phyloP scores from a whole-genome alignment of 192 early-diverging fungal species.

The Entophlyctis luteolus region DNA sequence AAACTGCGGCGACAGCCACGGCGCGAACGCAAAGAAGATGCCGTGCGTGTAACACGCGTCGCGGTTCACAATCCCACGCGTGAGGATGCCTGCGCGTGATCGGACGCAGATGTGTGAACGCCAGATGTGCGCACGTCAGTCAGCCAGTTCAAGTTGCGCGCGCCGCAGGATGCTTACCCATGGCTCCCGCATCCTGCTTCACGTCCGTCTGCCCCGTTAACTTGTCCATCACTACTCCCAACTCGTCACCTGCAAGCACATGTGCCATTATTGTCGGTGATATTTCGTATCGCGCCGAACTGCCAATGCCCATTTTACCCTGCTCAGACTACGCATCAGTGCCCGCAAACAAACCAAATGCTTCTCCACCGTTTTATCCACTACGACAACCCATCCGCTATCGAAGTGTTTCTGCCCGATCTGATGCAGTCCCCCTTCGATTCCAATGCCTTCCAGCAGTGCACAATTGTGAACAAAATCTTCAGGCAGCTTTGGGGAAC shows the following conservation, averaged over 20 bases:
- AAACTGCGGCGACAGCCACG: constrained; percentile 22
- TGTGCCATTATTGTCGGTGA: constrained; percentile 30
- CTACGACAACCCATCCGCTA: constrained; percentile 31
- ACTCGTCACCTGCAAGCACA: constrained; percentile 24
- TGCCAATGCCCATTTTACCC: constrained; percentile 29
- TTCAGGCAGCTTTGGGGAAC: background rate
- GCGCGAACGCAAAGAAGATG: constrained; percentile 30
- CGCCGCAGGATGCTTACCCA: constrained; percentile 24
- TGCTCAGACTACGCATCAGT: background rate
- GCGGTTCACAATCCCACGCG: constrained; percentile 26
- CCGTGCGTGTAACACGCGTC: constrained; percentile 31
- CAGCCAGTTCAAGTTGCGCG: background rate
- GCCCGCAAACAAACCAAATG: background rate
- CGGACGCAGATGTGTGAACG: background rate
- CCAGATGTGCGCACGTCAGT: background rate
- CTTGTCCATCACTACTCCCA: constrained; percentile 33
- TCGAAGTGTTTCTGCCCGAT: constrained; percentile 30
- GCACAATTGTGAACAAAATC: background rate
- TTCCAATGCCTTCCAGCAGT: constrained; percentile 21
- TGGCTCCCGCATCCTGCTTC: constrained; percentile 23
- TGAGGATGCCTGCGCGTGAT: constrained; percentile 20
- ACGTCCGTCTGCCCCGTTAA: constrained; percentile 27
- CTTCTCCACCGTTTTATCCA: constrained; percentile 12
- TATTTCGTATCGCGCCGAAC: constrained; percentile 32
- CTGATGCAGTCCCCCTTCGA: constrained; percentile 31